These are phyloP conservation scores for Croton setiger DNA, from an alignment of 441 rosid species.

Conservation along the genomic window DNA sequence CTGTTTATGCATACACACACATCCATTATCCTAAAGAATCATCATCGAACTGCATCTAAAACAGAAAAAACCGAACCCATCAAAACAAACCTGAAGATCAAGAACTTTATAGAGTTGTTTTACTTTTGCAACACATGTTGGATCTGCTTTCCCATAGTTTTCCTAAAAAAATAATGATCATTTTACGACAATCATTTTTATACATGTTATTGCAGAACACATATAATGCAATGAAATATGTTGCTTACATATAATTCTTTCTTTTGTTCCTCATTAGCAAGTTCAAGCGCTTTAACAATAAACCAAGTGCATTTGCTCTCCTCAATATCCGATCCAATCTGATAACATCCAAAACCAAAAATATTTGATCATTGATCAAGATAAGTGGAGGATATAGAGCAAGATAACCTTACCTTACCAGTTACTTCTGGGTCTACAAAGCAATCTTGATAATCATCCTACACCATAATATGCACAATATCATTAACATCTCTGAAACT, in stretches of 20 bases:
- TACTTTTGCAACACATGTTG: constrained; percentile 41
- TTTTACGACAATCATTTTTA: not conserved
- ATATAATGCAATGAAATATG: not conserved
- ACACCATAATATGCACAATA: not conserved
- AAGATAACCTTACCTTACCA: constrained; percentile 36
- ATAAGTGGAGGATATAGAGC: not conserved
- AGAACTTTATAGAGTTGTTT: constrained; percentile 42
- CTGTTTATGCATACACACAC: constrained; percentile 27
- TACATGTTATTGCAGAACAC: not conserved
- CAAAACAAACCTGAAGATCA: constrained; percentile 42
- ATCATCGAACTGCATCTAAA: not conserved
- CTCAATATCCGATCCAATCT: constrained; percentile 62
- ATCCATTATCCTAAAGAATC: not conserved
- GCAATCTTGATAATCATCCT: constrained; percentile 57
- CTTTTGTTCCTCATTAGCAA: constrained; percentile 46
- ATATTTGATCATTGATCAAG: not conserved
- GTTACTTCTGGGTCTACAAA: constrained; percentile 43
- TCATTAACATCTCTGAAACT: not conserved
- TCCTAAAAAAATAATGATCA: constrained; percentile 34
- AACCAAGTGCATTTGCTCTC: constrained; percentile 62
- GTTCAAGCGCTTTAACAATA: constrained; percentile 55
- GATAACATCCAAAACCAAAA: not conserved
- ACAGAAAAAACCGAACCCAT: not conserved
- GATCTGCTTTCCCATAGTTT: constrained; percentile 50
- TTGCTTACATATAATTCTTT: constrained; percentile 34